Evolutionary conservation across 305 asterid genomes (phyloP).

Genomic region (Salvia sclarea): DNA sequence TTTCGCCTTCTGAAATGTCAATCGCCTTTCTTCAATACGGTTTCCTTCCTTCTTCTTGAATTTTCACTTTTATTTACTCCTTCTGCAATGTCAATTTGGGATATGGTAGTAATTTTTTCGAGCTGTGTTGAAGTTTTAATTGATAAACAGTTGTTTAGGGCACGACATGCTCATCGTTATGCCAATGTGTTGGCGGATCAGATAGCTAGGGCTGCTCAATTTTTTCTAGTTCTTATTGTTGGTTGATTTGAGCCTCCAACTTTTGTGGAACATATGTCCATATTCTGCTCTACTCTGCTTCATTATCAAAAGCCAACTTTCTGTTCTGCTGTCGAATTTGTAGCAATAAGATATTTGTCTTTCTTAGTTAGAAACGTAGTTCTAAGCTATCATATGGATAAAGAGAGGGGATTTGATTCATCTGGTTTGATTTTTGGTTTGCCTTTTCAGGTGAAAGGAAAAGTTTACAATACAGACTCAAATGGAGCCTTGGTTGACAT

Average conservation of each 20-base stretch:
- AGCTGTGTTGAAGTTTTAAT: not conserved
- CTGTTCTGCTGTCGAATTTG: not conserved
- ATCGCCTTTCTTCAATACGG: too few species aligned
- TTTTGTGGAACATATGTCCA: too few species aligned
- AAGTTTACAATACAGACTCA: constrained; percentile 61
- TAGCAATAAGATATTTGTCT: not conserved
- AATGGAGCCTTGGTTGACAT: constrained; percentile 91
- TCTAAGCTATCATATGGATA: not conserved
- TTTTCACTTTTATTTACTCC: too few species aligned
- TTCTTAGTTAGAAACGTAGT: not conserved
- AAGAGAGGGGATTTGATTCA: not conserved
- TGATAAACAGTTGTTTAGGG: not conserved
- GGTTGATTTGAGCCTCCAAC: not conserved
- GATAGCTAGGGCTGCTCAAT: not conserved
- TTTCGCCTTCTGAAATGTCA: too few species aligned
- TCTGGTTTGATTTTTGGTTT: not conserved
- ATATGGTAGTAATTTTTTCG: not conserved
- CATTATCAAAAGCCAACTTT: not conserved
- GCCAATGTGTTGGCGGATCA: not conserved
- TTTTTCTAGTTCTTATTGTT: not conserved
- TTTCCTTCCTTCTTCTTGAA: too few species aligned
- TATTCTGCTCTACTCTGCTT: too few species aligned
- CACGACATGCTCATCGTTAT: not conserved
- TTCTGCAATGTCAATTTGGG: not conserved
- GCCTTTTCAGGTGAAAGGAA: constrained; percentile 72